Evolutionary conservation across 1,284 basidiomycete genomes (phyloP), one percentile per base, ranked within the genome.

Genomic region (Melampsora larici-populina): DNA sequence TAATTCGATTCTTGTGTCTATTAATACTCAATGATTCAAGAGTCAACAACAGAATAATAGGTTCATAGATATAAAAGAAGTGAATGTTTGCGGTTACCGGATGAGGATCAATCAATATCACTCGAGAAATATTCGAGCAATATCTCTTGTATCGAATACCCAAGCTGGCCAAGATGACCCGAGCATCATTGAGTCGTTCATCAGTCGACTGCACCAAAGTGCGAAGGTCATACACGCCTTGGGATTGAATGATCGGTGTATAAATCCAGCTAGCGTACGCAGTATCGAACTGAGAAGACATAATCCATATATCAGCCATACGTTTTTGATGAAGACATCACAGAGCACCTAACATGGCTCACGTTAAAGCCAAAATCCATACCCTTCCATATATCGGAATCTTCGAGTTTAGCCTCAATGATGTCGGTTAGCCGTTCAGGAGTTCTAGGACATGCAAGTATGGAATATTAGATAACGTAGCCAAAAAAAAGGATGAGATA

Each of bases 101-200:
- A 80, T 90, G 90, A 1, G 96, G 95, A 83, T 96, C 94, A 67
- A 98, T 94, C 81, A 97, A 92, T 84, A 96, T 95, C 2, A 93
- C 97, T 63, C 96, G 88, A 15, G 92, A 93, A 79, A 97, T 88
- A 84, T 94, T 96, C 40, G 92, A 89, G 82, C 93, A 94, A 83
- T 98, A 98, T 13, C 90, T 91, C 83, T 91, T 95, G 86, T 97
- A 98, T 46, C 93, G 89, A 85, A 98, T 88, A 51, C 94, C 96
- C 79, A 97, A 88, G 21, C 91, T 89, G 11, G 93, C 90, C 1
- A 98, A 86, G 78, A 98, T 89, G 51, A 98, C 92, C 36, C 94
- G 94, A 79, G 94, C 91, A 83, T 94, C 91, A 26, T 93, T 90
- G 79, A 97, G 91, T 78, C 88, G 88, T 81, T 96, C 91, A 43